Base-by-base conservation (phyloP, 768 basidiomycete genomes). In the Infundibulicybe gibba region DNA sequence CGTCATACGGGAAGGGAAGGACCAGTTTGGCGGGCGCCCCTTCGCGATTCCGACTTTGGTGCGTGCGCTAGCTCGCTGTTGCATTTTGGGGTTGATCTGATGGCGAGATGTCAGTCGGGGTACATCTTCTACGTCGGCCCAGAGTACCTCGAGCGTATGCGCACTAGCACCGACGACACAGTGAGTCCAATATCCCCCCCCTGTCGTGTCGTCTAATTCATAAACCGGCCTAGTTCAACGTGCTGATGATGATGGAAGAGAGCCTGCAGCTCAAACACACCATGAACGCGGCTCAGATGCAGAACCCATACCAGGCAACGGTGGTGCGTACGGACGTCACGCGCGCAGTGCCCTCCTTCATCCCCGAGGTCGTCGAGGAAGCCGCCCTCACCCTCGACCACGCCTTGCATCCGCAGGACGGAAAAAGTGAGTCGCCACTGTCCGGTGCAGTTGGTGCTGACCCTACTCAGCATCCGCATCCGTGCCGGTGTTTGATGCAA, bases 321-420 rank as follows among this genome's bases (percentile, higher is more conserved):
- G 66, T 68, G 11, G 32, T 67, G 35, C 58, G 66, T 33, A 69
- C 66, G 5, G 65, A 66, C 32, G 61, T 69, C 15, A 68, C 61
- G 42, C 64, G 68, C 21, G 61, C 66, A 2, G 56, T 71, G 21
- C 61, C 66, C 8, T 45, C 59, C n/a, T 63, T 61, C 44, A 67
- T 71, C 43, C 67, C 67, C 10, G 64, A 68, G 43, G 56, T 71
- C 32, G 39, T 66, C 11, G 69, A 69, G n/a, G 69, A 71, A 51
- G 59, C 64, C 10, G 54, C 52, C 31, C 39, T 67, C 41, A 64
- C 64, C 2, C 61, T 66, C 40, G 50, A 54, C 6, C 64, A 67
- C 41, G 51, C 54, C 14, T 59, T 69, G 38, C 51, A 52, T 30
- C n/a, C 49, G 14, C 25, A 25, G 25, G 38, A 51, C 6, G 37